These are phyloP conservation scores for Gentiana straminea DNA, from an alignment of 257 asterid genomes.

Conservation along the genomic window DNA sequence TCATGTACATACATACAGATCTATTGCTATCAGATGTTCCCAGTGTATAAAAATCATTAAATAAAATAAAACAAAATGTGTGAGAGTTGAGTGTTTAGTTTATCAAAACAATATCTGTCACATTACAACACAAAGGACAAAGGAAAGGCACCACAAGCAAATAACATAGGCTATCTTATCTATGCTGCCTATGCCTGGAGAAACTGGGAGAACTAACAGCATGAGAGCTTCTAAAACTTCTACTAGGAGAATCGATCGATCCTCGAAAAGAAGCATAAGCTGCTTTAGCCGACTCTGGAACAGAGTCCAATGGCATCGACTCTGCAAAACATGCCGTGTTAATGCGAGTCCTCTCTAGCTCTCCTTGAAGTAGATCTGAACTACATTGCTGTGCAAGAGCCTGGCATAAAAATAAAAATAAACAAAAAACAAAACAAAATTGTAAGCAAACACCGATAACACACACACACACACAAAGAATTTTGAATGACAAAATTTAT, in stretches of 20 bases:
- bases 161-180: slow-evolving; percentile 23
- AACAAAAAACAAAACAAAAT: not conserved
- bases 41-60: no score
- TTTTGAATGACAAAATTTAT: not conserved
- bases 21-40: no score
- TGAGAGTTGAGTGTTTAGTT: no score
- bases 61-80: no score
- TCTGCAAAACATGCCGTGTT: slow-evolving; percentile 95
- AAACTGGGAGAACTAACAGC: slow-evolving; percentile 52
- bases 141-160: not conserved
- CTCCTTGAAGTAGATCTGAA: slow-evolving; percentile 75
- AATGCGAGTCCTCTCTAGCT: slow-evolving; percentile 87
- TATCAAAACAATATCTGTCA: slow-evolving; percentile 3
- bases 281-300: slow-evolving; percentile 95
- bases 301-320: slow-evolving; percentile 62
- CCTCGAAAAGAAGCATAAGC: slow-evolving; percentile 94
- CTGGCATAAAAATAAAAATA: slow-evolving; percentile 21
- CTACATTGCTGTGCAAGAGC: slow-evolving; percentile 95
- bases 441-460: not conserved
- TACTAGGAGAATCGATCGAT: slow-evolving; percentile 63
- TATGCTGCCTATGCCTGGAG: slow-evolving; percentile 69
- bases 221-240: slow-evolving; percentile 43
- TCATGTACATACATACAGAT: no score
- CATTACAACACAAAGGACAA: slow-evolving; percentile 9
- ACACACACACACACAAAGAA: not conserved